phyloP scores from a whole-genome alignment of 2,329 filamentous ascomycete species.

The Penicillium sp. region DNA sequence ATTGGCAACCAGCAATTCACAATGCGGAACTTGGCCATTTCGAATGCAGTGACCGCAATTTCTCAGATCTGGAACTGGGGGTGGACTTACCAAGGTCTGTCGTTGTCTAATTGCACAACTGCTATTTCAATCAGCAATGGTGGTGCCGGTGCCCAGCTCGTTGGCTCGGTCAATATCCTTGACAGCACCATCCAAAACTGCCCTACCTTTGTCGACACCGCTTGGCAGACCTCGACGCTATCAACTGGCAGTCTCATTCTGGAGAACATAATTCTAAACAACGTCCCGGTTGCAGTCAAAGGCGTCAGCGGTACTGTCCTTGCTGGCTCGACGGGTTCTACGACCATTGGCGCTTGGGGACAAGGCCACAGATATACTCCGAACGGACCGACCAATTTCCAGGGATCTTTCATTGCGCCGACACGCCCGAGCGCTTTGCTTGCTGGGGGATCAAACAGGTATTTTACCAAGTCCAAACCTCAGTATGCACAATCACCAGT shows the following conservation, averaged over 20 bases:
- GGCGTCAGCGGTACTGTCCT: slow-evolving; percentile 41
- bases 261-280: slow-evolving; percentile 55
- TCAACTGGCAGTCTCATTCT: slow-evolving; percentile 54
- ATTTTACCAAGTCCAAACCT: slow-evolving; percentile 54
- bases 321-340: slow-evolving; percentile 36
- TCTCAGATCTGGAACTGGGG: slow-evolving; percentile 62
- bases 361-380: slow-evolving; percentile 48
- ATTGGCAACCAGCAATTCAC: slow-evolving; percentile 67
- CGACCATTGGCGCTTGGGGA: slow-evolving; percentile 44
- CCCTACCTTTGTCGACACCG: slow-evolving; percentile 52
- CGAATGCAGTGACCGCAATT: slow-evolving; percentile 54
- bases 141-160: slow-evolving; percentile 44
- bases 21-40: slow-evolving; percentile 56
- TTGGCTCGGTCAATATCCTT: slow-evolving; percentile 59
- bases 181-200: slow-evolving; percentile 56
- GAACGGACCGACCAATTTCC: slow-evolving; percentile 45
- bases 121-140: slow-evolving; percentile 54
- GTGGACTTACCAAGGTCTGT: slow-evolving; percentile 55
- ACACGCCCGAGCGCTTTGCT: slow-evolving; percentile 48
- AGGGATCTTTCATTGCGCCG: slow-evolving; percentile 47
- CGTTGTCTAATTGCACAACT: slow-evolving; percentile 53
- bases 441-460: slow-evolving; percentile 41
- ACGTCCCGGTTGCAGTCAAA: slow-evolving; percentile 49
- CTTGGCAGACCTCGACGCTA: slow-evolving; percentile 44
- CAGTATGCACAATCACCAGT: slow-evolving; percentile 49